These are phyloP conservation scores for Sphaerostilbella broomeana DNA, from an alignment of 2,329 filamentous ascomycete genomes.

Conservation along the genomic window DNA sequence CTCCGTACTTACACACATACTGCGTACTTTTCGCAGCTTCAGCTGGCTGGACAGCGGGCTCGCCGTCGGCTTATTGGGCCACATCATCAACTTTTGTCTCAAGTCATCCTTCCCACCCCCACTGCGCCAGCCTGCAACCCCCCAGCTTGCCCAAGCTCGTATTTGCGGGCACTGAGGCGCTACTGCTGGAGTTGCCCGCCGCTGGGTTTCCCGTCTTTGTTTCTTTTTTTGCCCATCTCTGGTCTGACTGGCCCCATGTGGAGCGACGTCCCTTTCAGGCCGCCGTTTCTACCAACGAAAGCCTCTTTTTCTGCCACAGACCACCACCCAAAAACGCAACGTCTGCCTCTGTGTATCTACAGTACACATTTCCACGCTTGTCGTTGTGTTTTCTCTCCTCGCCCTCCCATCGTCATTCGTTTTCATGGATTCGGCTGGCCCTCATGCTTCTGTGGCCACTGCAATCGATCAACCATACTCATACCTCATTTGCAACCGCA, in stretches of 20 bases:
- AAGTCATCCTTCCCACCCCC: constrained; percentile 6
- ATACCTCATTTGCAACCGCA: neutral
- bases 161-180: constrained; percentile 9
- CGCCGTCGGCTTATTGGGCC: constrained; percentile 13
- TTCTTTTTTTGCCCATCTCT: no score
- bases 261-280: no score
- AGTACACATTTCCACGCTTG: neutral
- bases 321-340: constrained; percentile 9
- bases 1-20: no score
- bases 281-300: neutral
- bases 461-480: neutral
- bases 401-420: constrained; percentile 8
- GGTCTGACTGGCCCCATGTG: constrained; percentile 5
- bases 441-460: neutral
- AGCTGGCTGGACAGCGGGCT: constrained; percentile 10
- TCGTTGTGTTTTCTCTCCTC: neutral
- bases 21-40: no score
- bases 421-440: neutral
- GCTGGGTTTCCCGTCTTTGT: neutral
- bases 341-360: no score
- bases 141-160: no score
- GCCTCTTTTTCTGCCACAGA: constrained; percentile 3
- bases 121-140: constrained; percentile 10
- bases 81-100: constrained; percentile 12
- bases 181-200: no score